phyloP scores from a whole-genome alignment of 2,329 filamentous ascomycete species.

The Cladosporium sp. region DNA sequence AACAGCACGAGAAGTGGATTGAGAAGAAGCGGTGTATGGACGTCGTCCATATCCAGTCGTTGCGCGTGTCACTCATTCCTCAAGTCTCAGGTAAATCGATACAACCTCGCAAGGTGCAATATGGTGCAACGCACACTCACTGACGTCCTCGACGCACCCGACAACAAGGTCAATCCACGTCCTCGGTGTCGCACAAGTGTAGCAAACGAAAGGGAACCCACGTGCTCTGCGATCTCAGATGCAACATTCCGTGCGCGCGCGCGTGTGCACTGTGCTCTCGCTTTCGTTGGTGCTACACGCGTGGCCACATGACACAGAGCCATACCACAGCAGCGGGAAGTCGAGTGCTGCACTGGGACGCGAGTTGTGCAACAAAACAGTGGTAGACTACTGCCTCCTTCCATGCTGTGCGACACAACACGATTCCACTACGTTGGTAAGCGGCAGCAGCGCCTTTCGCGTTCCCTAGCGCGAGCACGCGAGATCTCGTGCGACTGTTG shows the following conservation, averaged over 20 bases:
- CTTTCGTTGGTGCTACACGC: constrained; percentile 4
- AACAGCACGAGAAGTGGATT: neutral
- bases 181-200: constrained; percentile 9
- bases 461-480: constrained; percentile 14
- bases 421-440: neutral
- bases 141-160: constrained; percentile 1
- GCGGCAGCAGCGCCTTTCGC: constrained; percentile 7
- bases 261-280: neutral
- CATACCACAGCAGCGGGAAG: neutral
- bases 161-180: constrained; percentile 6
- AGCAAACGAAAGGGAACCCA: neutral
- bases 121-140: constrained; percentile 4
- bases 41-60: neutral
- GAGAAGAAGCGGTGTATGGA: constrained; percentile 4
- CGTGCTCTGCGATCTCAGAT: constrained; percentile 15
- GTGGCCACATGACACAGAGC: constrained; percentile 18
- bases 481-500: constrained; percentile 16
- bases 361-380: neutral
- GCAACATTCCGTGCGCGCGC: constrained; percentile 7
- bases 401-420: constrained; percentile 9
- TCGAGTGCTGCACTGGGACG: neutral
- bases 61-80: constrained; percentile 13
- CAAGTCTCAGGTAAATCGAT: constrained; percentile 1
- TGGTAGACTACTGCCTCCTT: constrained; percentile 13
- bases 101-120: constrained; percentile 1